Percentiles rank a stretch among this genome's conserved stretches.
Evolutionary conservation across 2,329 filamentous ascomycete species (phyloP).

Genomic region (Emmonsiellopsis sp.): DNA sequence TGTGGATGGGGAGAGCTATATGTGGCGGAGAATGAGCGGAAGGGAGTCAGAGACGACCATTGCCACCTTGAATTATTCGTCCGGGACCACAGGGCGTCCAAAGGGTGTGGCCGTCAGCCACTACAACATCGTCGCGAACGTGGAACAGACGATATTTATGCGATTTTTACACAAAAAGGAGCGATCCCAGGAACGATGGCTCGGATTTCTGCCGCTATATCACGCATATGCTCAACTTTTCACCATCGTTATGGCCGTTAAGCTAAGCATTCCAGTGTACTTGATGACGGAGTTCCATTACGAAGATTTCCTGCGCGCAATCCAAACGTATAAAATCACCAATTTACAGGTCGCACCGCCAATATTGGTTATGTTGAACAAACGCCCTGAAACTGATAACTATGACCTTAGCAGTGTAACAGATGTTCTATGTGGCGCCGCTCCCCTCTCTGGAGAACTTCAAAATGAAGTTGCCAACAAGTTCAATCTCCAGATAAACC

Average conservation of each 20-base stretch:
- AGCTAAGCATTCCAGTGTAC: conserved; percentile 43
- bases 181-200: background rate
- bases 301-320: conserved; percentile 62
- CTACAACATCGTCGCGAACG: conserved; percentile 69
- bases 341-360: conserved; percentile 77
- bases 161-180: background rate
- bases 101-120: conserved; percentile 88
- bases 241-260: conserved; percentile 40
- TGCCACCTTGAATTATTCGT: conserved; percentile 58
- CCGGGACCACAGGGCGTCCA: conserved; percentile 79
- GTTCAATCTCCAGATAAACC: conserved; percentile 65
- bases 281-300: conserved; percentile 75
- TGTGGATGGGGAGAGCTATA: background rate
- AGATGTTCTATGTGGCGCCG: conserved; percentile 79
- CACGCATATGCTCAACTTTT: conserved; percentile 23
- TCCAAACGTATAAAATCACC: conserved; percentile 65
- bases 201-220: conserved; percentile 7
- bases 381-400: conserved; percentile 64
- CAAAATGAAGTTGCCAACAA: conserved; percentile 65
- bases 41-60: conserved; percentile 15
- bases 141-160: conserved; percentile 43
- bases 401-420: conserved; percentile 71
- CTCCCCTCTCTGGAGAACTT: conserved; percentile 70
- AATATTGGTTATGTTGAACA: conserved; percentile 67
- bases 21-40: background rate